These are phyloP conservation scores for Mycena olivaceomarginata DNA, from an alignment of 768 basidiomycete species.

Conservation along the genomic window DNA sequence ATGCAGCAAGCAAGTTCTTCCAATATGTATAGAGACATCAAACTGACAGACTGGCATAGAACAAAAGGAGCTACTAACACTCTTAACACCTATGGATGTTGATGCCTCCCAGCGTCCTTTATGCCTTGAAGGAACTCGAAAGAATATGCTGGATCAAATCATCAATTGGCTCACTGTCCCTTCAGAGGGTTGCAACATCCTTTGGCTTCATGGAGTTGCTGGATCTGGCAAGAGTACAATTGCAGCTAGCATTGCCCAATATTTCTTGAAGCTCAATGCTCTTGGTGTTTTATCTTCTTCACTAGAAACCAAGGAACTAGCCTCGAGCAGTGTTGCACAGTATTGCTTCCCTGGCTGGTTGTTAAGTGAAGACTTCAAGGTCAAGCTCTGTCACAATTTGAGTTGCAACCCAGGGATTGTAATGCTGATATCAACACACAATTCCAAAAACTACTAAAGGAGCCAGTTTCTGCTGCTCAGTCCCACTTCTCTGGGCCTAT, in stretches of 20 bases:
- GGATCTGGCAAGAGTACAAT: neutral
- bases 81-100: constrained; percentile 6
- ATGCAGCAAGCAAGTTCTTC: constrained; percentile 3
- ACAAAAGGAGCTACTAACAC: neutral
- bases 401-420: too few species aligned
- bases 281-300: constrained; percentile 5
- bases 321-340: neutral
- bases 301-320: constrained; percentile 1
- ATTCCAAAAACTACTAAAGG: too few species aligned
- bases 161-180: neutral
- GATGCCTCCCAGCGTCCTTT: constrained; percentile 8
- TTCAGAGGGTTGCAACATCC: constrained; percentile 7
- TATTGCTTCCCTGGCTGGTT: too few species aligned
- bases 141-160: constrained; percentile 5
- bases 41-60: too few species aligned
- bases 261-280: neutral
- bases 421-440: too few species aligned
- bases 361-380: too few species aligned
- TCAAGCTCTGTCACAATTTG: too few species aligned
- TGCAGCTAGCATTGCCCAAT: neutral
- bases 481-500: too few species aligned
- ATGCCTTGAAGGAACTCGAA: constrained; percentile 10
- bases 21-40: neutral
- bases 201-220: constrained; percentile 7
- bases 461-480: too few species aligned